Base-by-base conservation (phyloP, 2,329 filamentous ascomycete species). In the Diaporthe sp. region DNA sequence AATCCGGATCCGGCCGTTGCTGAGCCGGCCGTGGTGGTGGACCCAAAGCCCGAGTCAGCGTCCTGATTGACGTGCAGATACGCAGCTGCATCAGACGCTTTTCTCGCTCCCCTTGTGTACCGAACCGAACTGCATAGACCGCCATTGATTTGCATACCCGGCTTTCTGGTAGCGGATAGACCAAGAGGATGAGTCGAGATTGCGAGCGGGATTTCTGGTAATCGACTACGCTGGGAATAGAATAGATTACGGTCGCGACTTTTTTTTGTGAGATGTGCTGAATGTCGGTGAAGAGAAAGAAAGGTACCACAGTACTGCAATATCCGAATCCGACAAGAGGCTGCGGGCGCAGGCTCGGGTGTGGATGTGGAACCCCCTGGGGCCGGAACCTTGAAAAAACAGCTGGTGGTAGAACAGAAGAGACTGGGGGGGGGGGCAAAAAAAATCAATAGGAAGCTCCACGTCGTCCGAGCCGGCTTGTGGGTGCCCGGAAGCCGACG, bases 281-380 rank as follows among this genome's bases (percentile, higher is more conserved):
- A 53, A 28, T 53, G 65, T 68, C 65, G 65, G 65, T 68, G 65
- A 68, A 37, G 49, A n/a, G 28, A 67, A 19, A 49, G 25, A 67
- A 68, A 68, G 46, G 65, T 19, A 68, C 65, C 65, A 28, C 65
- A 68, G 65, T 68, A 68, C 65, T 68, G 65, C 34, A 68, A 68
- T 68, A 68, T 68, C 65, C 65, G 65, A 68, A 25, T 39, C 46
- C 65, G 65, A 68, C 34, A 12, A 39, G n/a, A 68, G 62, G 5
- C 62, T 68, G 62, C 62, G 65, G 31, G 31, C 65, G 65, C 65
- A 53, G 34, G 46, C 46, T 68, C 46, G 62, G 46, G 31, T 68
- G 46, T 68, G 31, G 31, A 37, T 53, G 65, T 68, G 62, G 62
- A 37, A 13, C 46, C 65, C 15, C 13, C 46, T 62, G 39, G 65